Base-by-base conservation (phyloP, 1,284 basidiomycete genomes). In the Papiliotrema fonsecae region DNA sequence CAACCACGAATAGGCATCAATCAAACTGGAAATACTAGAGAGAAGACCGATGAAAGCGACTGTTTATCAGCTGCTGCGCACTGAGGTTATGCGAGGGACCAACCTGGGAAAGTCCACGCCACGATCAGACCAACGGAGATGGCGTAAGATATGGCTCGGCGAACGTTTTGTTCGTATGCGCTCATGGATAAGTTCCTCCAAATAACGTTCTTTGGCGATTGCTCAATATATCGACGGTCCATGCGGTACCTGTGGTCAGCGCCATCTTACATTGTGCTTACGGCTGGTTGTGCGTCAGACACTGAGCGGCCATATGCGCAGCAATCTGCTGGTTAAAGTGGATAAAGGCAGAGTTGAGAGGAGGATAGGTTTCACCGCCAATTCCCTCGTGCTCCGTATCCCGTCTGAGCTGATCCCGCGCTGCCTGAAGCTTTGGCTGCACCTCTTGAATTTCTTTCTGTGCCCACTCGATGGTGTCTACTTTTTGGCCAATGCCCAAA, bases 311-410 rank as follows among this genome's bases (percentile, higher is more conserved):
- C 67, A 93, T 77, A 70, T 94, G 89, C n/a, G 89, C 89, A 1
- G 88, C 88, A 57, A 96, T 87, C 75, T 97, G 94, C 60, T 83
- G 81, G 72, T 93, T 84, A 80, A 97, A 98, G 26, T 89, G 85
- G 53, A 98, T 80, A 72, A 98, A 98, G 3, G 88, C 89, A 24
- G 86, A 87, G 66, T 83, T 89, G 56, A 87, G 67, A 1, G 86
- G 84, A 3, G 75, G 75, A 65, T 79, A 81, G 61, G 77, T 77
- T 25, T 77, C 78, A 48, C 79, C 77, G 36, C 67, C 60, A 6
- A 56, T 55, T 4, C 67, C 68, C 1, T 55, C 50, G 7, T 47
- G 51, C 6, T 47, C 37, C n/a, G 69, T 58, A 52, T 72, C 72
- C 54, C 79, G 76, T 32, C 73, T 72, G 34, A 81, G 70, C 32